Percentiles rank a stretch among this genome's conserved stretches.
phyloP scores from a whole-genome alignment of 495 filamentous ascomycete species.

The Glonium stellatum region DNA sequence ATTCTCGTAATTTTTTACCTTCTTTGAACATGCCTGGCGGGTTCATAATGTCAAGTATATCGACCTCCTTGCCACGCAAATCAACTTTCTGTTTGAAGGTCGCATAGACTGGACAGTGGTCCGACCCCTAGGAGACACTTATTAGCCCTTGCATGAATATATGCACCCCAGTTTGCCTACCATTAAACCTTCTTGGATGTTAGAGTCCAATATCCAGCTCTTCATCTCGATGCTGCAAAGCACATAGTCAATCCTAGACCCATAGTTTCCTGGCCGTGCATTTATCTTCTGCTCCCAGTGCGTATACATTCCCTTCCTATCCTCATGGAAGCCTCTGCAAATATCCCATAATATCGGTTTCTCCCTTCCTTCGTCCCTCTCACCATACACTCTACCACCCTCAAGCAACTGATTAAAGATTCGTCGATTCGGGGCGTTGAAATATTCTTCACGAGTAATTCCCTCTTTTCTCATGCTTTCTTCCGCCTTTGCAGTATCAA shows the following conservation, averaged over 20 bases:
- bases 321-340: conserved; percentile 74
- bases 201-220: conserved; percentile 75
- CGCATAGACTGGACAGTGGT: conserved; percentile 92
- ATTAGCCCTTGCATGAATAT: neutral
- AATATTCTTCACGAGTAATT: conserved; percentile 58
- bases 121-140: conserved; percentile 59
- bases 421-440: conserved; percentile 66
- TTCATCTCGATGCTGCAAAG: conserved; percentile 75
- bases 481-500: conserved; percentile 64
- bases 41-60: conserved; percentile 73
- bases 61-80: conserved; percentile 42
- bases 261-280: conserved; percentile 82
- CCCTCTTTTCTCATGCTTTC: conserved; percentile 66
- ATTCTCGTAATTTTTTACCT: conserved; percentile 62
- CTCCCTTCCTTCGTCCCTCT: conserved; percentile 66
- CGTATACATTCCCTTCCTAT: conserved; percentile 84
- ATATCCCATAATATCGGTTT: conserved; percentile 76
- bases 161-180: conserved; percentile 33
- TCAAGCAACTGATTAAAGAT: conserved; percentile 79
- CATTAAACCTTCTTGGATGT: conserved; percentile 92
- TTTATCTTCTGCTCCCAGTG: conserved; percentile 88
- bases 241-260: conserved; percentile 88
- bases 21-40: conserved; percentile 65
- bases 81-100: conserved; percentile 58
- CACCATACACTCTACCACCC: conserved; percentile 61